Percentiles rank a stretch among this genome's conserved stretches.
phyloP scores from a whole-genome alignment of 441 rosid species.

The Euphorbia celastroides region DNA sequence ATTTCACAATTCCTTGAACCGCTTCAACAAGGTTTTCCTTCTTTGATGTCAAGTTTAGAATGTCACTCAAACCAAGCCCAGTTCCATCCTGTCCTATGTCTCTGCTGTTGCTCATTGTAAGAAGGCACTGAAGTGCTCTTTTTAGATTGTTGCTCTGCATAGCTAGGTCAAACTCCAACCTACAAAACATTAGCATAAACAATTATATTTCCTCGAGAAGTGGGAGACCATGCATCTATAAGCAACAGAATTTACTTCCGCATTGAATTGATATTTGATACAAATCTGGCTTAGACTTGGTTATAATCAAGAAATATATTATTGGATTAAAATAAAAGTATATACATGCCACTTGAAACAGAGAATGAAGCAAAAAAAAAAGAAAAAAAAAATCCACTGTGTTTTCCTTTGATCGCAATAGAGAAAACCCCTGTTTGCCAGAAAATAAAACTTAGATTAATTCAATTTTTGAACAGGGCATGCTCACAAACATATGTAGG shows the following conservation, averaged over 20 bases:
- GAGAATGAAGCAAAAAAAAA: neutral
- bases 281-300: neutral
- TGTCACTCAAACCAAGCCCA: constrained; percentile 77
- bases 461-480: neutral
- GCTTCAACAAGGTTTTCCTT: constrained; percentile 92
- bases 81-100: constrained; percentile 85
- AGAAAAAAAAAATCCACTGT: neutral
- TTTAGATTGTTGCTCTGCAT: constrained; percentile 95
- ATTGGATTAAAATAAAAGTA: neutral
- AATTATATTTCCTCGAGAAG: constrained; percentile 3
- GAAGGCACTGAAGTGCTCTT: constrained; percentile 98
- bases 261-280: neutral
- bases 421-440: neutral
- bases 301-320: neutral
- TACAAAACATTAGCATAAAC: constrained; percentile 23
- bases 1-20: constrained; percentile 90
- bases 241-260: constrained; percentile 10
- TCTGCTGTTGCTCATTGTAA: constrained; percentile 92
- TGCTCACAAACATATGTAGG: neutral
- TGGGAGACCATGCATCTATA: constrained; percentile 8
- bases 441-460: neutral
- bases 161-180: constrained; percentile 97
- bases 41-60: constrained; percentile 71
- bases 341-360: neutral
- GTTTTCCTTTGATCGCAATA: neutral